These are phyloP conservation scores for Tilletia indica DNA, from an alignment of 1,284 basidiomycete species.

Conservation along the genomic window DNA sequence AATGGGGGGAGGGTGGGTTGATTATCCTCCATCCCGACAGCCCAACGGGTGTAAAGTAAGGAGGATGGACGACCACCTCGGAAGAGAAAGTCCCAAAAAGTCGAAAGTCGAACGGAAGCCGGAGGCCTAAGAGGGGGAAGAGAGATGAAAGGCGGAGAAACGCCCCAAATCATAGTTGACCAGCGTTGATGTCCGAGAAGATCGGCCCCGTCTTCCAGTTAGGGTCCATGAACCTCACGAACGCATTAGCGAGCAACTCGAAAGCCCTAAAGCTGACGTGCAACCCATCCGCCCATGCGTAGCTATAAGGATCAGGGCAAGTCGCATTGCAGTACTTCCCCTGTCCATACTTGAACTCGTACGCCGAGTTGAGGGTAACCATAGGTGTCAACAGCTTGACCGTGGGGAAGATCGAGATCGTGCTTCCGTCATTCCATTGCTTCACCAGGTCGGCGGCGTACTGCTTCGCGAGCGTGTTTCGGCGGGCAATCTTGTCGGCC, in stretches of 20 bases:
- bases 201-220: neutral
- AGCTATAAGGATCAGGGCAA: neutral
- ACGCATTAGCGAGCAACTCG: conserved; percentile 1
- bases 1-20: too few species aligned
- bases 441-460: neutral
- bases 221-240: neutral
- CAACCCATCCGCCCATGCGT: neutral
- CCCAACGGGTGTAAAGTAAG: too few species aligned
- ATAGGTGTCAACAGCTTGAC: neutral
- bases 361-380: neutral
- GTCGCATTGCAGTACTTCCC: conserved; percentile 6
- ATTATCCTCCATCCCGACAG: too few species aligned
- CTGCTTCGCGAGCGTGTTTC: neutral
- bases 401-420: neutral
- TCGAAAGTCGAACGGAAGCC: too few species aligned
- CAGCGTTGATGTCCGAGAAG: neutral
- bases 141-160: too few species aligned
- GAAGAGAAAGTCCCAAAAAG: too few species aligned
- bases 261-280: neutral
- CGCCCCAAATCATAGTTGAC: too few species aligned
- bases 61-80: too few species aligned
- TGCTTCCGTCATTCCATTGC: conserved; percentile 12
- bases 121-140: too few species aligned
- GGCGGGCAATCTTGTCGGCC: neutral
- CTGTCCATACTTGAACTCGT: neutral